Conservation (phyloP, 139 green algal species). For the Chlorella sp. region DNA sequence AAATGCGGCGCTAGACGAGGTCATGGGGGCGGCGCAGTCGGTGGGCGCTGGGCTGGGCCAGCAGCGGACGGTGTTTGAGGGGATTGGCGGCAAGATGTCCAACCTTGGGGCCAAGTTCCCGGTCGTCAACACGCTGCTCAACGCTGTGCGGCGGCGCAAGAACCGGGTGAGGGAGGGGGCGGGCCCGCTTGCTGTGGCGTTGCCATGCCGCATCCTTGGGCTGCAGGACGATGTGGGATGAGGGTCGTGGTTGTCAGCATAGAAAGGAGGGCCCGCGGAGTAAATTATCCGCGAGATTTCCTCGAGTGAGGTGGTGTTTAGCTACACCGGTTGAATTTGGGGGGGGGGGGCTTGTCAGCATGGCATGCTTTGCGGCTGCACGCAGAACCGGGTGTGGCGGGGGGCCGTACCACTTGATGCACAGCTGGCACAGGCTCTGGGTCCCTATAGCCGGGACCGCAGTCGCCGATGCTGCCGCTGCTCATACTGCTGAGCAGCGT, state of each 20-base stretch:
- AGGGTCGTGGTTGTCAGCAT: too few species aligned
- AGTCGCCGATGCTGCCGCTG: too few species aligned
- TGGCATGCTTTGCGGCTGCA: constrained; percentile 77
- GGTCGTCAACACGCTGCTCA: constrained; percentile 86
- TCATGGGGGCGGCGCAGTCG: constrained; percentile 76
- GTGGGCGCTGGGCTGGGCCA: constrained; percentile 70
- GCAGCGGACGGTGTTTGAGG: constrained; percentile 69
- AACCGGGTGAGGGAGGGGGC: constrained; percentile 27
- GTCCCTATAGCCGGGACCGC: too few species aligned
- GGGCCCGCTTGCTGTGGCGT: not conserved
- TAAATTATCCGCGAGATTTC: too few species aligned
- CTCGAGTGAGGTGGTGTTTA: too few species aligned
- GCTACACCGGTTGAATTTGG: too few species aligned
- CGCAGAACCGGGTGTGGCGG: constrained; percentile 58
- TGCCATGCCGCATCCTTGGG: not conserved
- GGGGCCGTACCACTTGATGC: too few species aligned
- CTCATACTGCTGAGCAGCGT: too few species aligned
- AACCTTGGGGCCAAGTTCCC: constrained; percentile 80
- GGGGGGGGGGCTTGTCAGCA: too few species aligned
- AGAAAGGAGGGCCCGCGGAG: too few species aligned
- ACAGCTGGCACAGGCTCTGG: too few species aligned
- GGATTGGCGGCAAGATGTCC: constrained; percentile 66
- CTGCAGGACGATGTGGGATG: too few species aligned
- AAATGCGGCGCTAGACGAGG: constrained; percentile 78
- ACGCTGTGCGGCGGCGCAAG: constrained; percentile 86